Evolutionary conservation across 768 basidiomycete species (phyloP).

Genomic region (Tricholoma matsutake): DNA sequence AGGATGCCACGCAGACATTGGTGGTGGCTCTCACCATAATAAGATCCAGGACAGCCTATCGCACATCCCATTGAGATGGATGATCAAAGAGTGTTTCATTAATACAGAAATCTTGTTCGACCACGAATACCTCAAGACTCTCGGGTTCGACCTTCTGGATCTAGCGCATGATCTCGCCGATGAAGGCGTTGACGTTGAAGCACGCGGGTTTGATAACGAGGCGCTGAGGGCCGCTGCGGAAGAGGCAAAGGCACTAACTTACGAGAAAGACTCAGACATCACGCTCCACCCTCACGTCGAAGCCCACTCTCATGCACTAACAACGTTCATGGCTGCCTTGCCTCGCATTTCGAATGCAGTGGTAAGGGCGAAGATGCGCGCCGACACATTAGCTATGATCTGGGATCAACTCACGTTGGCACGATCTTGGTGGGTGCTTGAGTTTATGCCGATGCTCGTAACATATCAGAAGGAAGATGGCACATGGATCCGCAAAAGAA

Average conservation of each 20-base stretch:
- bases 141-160: constrained; percentile 18
- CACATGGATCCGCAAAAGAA: constrained; percentile 22
- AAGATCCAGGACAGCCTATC: constrained; percentile 19
- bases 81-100: constrained; percentile 27
- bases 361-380: constrained; percentile 1
- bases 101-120: constrained; percentile 21
- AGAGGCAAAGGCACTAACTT: not conserved
- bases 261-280: not conserved
- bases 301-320: not conserved
- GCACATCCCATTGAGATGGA: constrained; percentile 26
- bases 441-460: constrained; percentile 21
- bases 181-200: constrained; percentile 3
- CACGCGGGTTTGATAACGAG: constrained; percentile 5
- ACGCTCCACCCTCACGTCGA: not conserved
- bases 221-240: constrained; percentile 2
- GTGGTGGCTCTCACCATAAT: constrained; percentile 24
- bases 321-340: not conserved
- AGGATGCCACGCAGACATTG: constrained; percentile 23
- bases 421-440: constrained; percentile 24
- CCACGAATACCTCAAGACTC: constrained; percentile 11
- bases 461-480: constrained; percentile 21
- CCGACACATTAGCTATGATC: constrained; percentile 15
- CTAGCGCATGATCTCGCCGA: constrained; percentile 7
- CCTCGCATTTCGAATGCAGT: constrained; percentile 7
- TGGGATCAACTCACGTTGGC: constrained; percentile 20